Evolutionary conservation across 1,284 basidiomycete species (phyloP), one percentile per base, ranked within the genome.

Genomic region (Apiotrichum laibachii): DNA sequence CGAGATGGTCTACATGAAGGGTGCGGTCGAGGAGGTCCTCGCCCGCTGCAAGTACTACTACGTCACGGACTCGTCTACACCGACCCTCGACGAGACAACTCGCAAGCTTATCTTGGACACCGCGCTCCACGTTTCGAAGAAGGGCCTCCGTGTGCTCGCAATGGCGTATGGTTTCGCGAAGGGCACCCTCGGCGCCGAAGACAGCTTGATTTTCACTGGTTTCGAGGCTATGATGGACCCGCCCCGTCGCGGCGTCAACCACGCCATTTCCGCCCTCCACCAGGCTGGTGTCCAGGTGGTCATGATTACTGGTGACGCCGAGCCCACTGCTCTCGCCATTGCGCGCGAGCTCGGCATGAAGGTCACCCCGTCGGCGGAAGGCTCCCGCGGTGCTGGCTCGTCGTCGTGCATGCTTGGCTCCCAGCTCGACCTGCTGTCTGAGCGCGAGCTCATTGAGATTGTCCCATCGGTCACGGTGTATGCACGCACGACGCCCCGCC

Each of bases 261-360:
- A 92, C 67, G 88, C 94, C 11, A 88, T 98, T 62, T 82, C 82
- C 34, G 79, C 88, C 26, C 81, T 98, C 31, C 89, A 92, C 69
- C 80, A 82, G 18, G 92, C 89, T 18, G 91, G 94, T 9, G 89
- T 99, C 40, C 92, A 95, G 70, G 87, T 98, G 15, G 88, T 98
- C 45, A 98, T 99, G 94, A 97, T 98, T 74, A 98, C 95, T 0
- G 95, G 95, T 16, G 95, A 98, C 71, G 87, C 92, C 22, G 90
- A 94, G 77, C 82, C 88, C 58, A 99, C 95, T 0, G 95, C 95
- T 2, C 71, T 92, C 12, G 87, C 91, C 19, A 96, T 98, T 62
- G 94, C 92, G 31, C 82, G 85, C 63, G 84, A 92, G 67, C 83
- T 99, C n/a, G 94, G 94, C n/a, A 80, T 98, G 53, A 76, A 73